A percentile compares a stretch with the other conserved stretches of the same genome.
phyloP scores from a whole-genome alignment of 805 yeast species.

The Yarrowia alimentaria region DNA sequence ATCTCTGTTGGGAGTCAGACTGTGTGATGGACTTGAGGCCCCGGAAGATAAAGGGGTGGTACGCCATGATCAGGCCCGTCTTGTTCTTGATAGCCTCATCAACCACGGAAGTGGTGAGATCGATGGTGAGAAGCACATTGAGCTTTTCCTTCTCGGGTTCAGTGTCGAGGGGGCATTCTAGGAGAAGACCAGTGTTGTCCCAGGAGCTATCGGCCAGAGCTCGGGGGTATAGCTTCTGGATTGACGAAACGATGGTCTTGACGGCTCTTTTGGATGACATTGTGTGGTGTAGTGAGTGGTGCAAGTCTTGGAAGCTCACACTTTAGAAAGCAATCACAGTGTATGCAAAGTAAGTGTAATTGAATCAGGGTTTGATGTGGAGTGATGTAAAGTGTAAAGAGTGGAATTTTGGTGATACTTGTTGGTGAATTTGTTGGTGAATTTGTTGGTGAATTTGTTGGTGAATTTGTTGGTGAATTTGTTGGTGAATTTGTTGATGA shows the following conservation, averaged over 20 bases:
- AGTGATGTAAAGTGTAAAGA: no score
- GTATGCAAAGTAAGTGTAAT: slow-evolving; percentile 5
- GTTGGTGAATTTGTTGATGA: no score
- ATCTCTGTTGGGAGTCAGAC: slow-evolving; percentile 77
- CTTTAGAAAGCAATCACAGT: slow-evolving; percentile 11
- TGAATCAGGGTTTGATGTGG: slow-evolving; percentile 18
- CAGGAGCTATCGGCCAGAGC: slow-evolving; percentile 81
- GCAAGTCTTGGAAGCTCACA: no score
- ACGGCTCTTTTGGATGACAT: slow-evolving; percentile 48
- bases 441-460: no score
- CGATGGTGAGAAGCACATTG: slow-evolving; percentile 67
- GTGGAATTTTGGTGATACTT: neutral
- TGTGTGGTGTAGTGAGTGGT: neutral
- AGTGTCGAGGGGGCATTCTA: slow-evolving; percentile 54
- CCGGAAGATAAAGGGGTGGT: slow-evolving; percentile 91
- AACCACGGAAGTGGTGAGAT: slow-evolving; percentile 77
- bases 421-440: no score
- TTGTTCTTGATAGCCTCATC: slow-evolving; percentile 70
- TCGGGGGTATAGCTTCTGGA: slow-evolving; percentile 77
- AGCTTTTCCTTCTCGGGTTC: slow-evolving; percentile 33
- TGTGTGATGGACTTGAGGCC: slow-evolving; percentile 73
- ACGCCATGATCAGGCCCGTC: slow-evolving; percentile 68
- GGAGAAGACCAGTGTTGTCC: slow-evolving; percentile 93
- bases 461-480: no score
- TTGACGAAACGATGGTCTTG: slow-evolving; percentile 32